A percentile compares a stretch with the other conserved stretches of the same genome.
phyloP scores from a whole-genome alignment of 2,329 filamentous ascomycete species.

The Scolecobasidium constrictum region DNA sequence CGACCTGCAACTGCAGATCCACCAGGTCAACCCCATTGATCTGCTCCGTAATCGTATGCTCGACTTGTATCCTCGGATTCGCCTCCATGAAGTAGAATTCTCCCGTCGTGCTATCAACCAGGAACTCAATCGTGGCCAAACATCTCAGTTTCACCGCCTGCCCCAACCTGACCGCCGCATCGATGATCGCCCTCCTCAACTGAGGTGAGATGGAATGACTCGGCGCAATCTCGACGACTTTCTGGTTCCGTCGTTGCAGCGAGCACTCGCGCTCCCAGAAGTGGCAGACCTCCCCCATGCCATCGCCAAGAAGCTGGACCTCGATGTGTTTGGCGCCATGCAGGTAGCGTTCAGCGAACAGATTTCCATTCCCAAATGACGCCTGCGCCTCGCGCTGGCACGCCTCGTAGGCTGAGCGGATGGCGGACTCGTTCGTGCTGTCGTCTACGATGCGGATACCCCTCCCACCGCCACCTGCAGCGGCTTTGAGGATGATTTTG shows the following conservation, averaged over 20 bases:
- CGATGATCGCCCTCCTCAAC: conserved; percentile 38
- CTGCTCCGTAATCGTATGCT: conserved; percentile 49
- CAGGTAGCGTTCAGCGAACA: conserved; percentile 52
- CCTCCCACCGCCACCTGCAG: conserved; percentile 50
- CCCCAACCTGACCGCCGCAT: conserved; percentile 43
- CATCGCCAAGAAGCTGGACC: conserved; percentile 49
- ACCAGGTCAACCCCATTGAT: conserved; percentile 46
- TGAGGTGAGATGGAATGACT: conserved; percentile 34
- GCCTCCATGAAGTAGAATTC: conserved; percentile 51
- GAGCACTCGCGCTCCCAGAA: conserved; percentile 52
- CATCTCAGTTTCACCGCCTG: conserved; percentile 23
- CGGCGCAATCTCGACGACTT: conserved; percentile 49
- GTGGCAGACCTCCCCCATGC: conserved; percentile 38
- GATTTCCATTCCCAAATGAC: conserved; percentile 33
- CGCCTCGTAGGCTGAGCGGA: conserved; percentile 24
- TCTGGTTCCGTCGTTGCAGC: conserved; percentile 49
- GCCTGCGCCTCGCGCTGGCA: conserved; percentile 29
- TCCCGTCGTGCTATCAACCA: conserved; percentile 38
- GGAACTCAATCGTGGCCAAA: conserved; percentile 54
- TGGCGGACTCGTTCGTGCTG: conserved; percentile 30
- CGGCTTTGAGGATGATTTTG: conserved; percentile 50
- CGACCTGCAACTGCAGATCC: conserved; percentile 40
- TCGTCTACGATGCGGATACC: conserved; percentile 52
- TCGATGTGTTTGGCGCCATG: conserved; percentile 50
- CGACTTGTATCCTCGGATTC: conserved; percentile 50